Conservation (phyloP, 164 flowering plant species). For the Piper longum region DNA sequence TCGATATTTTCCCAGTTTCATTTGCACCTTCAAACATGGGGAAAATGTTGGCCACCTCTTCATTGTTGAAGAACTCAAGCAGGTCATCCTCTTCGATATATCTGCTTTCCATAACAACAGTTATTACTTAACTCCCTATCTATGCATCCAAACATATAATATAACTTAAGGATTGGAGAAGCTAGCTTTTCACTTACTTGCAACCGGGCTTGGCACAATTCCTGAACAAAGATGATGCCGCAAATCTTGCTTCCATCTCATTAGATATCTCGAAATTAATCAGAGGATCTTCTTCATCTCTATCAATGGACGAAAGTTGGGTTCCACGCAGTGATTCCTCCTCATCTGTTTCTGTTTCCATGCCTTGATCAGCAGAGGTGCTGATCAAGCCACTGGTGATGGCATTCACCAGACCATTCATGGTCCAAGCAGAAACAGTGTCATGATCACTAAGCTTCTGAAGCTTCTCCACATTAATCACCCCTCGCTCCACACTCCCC, state of each 20-base stretch:
- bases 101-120: slow-evolving; percentile 20
- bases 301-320: slow-evolving; percentile 16
- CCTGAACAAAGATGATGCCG: slow-evolving; percentile 43
- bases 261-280: slow-evolving; percentile 29
- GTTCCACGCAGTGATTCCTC: not conserved
- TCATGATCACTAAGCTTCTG: slow-evolving; percentile 35
- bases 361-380: slow-evolving; percentile 24
- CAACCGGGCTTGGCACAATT: slow-evolving; percentile 41
- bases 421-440: slow-evolving; percentile 77
- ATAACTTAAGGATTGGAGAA: not conserved
- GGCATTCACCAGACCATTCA: slow-evolving; percentile 43
- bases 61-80: slow-evolving; percentile 42
- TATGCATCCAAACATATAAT: not conserved
- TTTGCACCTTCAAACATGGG: slow-evolving; percentile 56
- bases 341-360: not conserved
- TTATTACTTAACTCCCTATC: too few species aligned
- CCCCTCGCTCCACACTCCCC: slow-evolving; percentile 26
- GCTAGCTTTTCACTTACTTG: slow-evolving; percentile 24
- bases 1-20: slow-evolving; percentile 50
- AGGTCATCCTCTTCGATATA: slow-evolving; percentile 68
- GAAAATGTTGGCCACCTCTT: slow-evolving; percentile 40
- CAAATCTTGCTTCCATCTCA: slow-evolving; percentile 35
- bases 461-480: slow-evolving; percentile 58
- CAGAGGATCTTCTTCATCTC: slow-evolving; percentile 30
- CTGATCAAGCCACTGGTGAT: slow-evolving; percentile 37